phyloP scores from a whole-genome alignment of 208 protist species.

The Wallacemonas rigidus region DNA sequence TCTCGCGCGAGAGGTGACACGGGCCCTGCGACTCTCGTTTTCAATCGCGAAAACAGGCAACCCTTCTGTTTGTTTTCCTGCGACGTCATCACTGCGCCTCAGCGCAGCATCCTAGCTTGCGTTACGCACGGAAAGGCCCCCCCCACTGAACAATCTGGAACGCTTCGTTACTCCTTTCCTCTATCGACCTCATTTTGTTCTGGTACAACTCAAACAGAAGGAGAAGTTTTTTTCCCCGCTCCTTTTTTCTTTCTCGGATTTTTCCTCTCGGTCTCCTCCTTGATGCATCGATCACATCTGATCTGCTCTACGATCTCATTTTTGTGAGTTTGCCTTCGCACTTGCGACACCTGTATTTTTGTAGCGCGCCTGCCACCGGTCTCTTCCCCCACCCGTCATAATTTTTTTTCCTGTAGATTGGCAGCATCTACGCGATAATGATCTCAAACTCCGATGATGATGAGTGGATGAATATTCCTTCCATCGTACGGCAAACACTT shows the following conservation, averaged over 20 bases:
- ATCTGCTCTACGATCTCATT: too few relatives aligned
- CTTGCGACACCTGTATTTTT: too few relatives aligned
- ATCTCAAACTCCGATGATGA: conserved; percentile 49
- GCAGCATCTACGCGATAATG: conserved; percentile 19
- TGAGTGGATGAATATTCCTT: conserved; percentile 81
- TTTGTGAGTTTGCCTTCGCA: too few relatives aligned
- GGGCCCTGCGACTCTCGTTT: too few relatives aligned
- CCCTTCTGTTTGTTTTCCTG: too few relatives aligned
- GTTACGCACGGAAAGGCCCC: too few relatives aligned
- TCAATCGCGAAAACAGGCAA: too few relatives aligned
- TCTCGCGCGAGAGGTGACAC: too few relatives aligned
- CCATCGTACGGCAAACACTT: conserved; percentile 58
- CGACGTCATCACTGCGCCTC: too few relatives aligned
- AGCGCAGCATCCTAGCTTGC: too few relatives aligned
- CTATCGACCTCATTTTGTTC: background rate
- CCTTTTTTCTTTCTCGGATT: conserved; percentile 15
- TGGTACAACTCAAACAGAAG: background rate
- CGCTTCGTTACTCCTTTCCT: background rate
- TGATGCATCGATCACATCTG: background rate
- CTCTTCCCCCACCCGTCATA: background rate
- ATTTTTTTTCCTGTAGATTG: conserved; percentile 20
- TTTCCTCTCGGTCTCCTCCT: conserved; percentile 5
- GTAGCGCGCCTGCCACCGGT: too few relatives aligned
- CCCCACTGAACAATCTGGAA: too few relatives aligned
- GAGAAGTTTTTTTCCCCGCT: background rate